A percentile compares a stretch with the other conserved stretches of the same genome.
Evolutionary conservation across 306 rosid genomes (phyloP).

Genomic region (Sicyos edulis): DNA sequence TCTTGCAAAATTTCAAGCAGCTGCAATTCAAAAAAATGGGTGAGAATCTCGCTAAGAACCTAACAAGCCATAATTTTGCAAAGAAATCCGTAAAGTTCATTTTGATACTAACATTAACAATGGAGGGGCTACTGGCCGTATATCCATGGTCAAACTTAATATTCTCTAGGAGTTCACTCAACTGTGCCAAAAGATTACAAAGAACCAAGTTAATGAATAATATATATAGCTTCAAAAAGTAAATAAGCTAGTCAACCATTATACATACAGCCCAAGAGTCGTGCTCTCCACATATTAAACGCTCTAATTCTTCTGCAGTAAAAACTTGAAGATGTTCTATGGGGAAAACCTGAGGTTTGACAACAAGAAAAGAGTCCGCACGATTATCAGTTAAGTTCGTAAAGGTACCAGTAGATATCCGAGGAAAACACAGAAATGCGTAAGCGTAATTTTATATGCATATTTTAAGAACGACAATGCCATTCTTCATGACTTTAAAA

Average conservation of each 20-base stretch:
- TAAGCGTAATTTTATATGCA: not conserved
- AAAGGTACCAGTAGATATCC: not conserved
- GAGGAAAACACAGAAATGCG: not conserved
- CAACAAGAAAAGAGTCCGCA: not conserved
- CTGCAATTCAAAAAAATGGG: constrained; percentile 36
- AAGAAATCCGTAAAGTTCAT: not conserved
- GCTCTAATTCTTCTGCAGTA: constrained; percentile 80
- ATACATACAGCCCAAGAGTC: constrained; percentile 83
- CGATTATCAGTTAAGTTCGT: not conserved
- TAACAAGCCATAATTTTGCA: constrained; percentile 3
- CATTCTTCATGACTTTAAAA: too few species aligned
- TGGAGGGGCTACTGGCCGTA: constrained; percentile 91
- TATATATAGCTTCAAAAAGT: not conserved
- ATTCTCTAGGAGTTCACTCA: constrained; percentile 75
- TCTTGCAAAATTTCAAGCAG: constrained; percentile 76
- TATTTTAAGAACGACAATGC: constrained; percentile 3
- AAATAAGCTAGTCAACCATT: constrained; percentile 17
- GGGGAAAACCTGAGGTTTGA: constrained; percentile 61
- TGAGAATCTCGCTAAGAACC: not conserved
- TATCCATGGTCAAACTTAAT: constrained; percentile 94
- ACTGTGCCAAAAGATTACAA: constrained; percentile 34
- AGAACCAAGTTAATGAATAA: not conserved
- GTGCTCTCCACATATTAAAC: constrained; percentile 74
- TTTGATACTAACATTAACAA: constrained; percentile 51
- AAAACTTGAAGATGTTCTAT: constrained; percentile 65